Percentiles rank a stretch among this genome's conserved stretches.
These are phyloP conservation scores for Strobilomyces dryophilus DNA, from an alignment of 768 basidiomycete species.

Conservation along the genomic window DNA sequence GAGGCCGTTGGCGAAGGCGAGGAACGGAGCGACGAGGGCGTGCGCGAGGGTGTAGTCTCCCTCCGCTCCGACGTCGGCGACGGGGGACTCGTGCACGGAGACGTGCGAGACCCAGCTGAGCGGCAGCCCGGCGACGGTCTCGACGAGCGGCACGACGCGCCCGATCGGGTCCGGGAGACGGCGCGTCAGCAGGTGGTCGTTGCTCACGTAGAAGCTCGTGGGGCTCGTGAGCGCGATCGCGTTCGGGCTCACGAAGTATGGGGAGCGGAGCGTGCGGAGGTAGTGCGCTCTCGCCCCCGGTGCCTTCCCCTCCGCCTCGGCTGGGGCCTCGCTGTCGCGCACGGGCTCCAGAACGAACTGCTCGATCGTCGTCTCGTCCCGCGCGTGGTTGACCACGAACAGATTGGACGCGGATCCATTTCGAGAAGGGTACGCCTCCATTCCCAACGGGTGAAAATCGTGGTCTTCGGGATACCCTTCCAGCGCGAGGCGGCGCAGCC, in stretches of 20 bases:
- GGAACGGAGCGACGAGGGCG: constrained; percentile 40
- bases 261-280: constrained; percentile 57
- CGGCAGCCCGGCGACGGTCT: constrained; percentile 54
- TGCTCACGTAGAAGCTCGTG: constrained; percentile 65
- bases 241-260: constrained; percentile 62
- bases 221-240: constrained; percentile 61
- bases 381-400: constrained; percentile 69
- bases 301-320: too few relatives aligned
- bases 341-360: constrained; percentile 54
- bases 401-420: constrained; percentile 49
- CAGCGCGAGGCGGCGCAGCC: constrained; percentile 41
- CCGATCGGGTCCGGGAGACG: constrained; percentile 51
- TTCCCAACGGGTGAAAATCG: constrained; percentile 71
- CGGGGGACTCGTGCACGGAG: constrained; percentile 33
- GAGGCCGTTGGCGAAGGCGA: constrained; percentile 70
- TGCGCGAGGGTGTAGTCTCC: constrained; percentile 29
- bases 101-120: constrained; percentile 58
- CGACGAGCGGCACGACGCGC: constrained; percentile 46
- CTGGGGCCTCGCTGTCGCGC: too few relatives aligned
- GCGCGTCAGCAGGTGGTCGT: constrained; percentile 68
- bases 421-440: constrained; percentile 53
- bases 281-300: constrained; percentile 42
- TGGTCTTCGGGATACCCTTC: constrained; percentile 50
- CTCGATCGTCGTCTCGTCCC: constrained; percentile 57
- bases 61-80: constrained; percentile 17